Evolutionary conservation across 805 yeast species (phyloP), one percentile per base, ranked within the genome.

Genomic region (Starmerella bacillaris): DNA sequence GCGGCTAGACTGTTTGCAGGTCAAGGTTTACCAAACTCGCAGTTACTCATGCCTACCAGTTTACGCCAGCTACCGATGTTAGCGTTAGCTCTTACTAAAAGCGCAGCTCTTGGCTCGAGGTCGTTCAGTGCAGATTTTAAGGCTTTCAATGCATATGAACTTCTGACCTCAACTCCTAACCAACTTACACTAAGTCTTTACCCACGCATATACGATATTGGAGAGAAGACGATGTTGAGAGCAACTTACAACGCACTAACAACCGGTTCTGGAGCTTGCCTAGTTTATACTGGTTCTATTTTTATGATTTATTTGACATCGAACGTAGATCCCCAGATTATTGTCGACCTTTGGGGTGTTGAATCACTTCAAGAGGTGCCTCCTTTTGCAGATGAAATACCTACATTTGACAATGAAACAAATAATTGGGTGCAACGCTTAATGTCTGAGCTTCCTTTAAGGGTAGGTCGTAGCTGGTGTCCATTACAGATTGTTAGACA

Each of bases 11-110:
- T 60, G 18, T 55, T 63, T 32, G 56, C 61, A 0, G 60, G 63
- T 6, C 39, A 51, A 30, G 45, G 48, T 12, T 43, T 57, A 18
- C 57, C 67, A 4, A 64, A 72, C 11, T 68, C 72, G 9, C 82
- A 78, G 49, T 60, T 89, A 41, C 65, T 86, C 4, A 62, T 86
- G 53, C 96, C 98, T 0, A 79, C 77, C 30, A 70, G 86, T 7
- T 60, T 89, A 46, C 70, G 70, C 38, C 71, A 79, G 30, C 60
- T 86, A 36, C 72, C 86, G 7, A 65, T 74, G 47, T 72, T 68
- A 46, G 51, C 78, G 33, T 61, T 83, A 34, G 63, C 86, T 0
- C 70, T 83, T 40, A 65, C 73, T 44, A 89, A 86, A 51, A 52
- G 77, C 1, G 65, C 61, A 35, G 72, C 82, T 1, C 63, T 84